Evolutionary conservation across 2,329 filamentous ascomycete genomes (phyloP), one percentile per base, ranked within the genome.

Genomic region (Fusarium incarnatum): DNA sequence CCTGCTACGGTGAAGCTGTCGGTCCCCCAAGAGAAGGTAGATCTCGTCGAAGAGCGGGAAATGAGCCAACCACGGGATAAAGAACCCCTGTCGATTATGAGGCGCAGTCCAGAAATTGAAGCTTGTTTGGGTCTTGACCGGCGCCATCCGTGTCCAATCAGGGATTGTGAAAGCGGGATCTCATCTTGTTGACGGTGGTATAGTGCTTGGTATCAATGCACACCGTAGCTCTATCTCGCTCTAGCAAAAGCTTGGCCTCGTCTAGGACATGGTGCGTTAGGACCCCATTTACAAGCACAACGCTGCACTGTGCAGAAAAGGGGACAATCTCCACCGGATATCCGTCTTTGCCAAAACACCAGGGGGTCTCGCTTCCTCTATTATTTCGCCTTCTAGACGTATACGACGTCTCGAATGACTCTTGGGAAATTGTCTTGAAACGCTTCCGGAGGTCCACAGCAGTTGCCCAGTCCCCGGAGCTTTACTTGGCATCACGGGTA

Each of bases 181-280:
- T 75, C 73, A 75, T 75, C 73, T 75, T 67, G 66, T 68, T 62
- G 73, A 55, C 73, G 73, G 73, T 74, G 73, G 60, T 56, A 73
- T 72, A 61, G 73, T 75, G 69, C 53, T 44, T 54, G 50, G 58
- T 32, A 23, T 69, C 47, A 60, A 57, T 67, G 58, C 64, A 56
- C 67, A 75, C 73, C 50, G 68, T 71, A 40, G 37, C 25, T 52
- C 37, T 49, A 62, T 53, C 47, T 55, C 22, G 22, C 25, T 23
- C 40, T 68, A 70, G 60, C 67, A 46, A 58, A 58, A 60, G 54
- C 45, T 62, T 53, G 66, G 28, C 48, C 34, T 45, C n/a, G 23
- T 15, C 34, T 16, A 18, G 22, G 15, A 20, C 37, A 58, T 41
- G 27, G 23, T 12, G 18, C 48, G 67, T 68, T 74, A 71, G 49